These are phyloP conservation scores for Aethionema arabicum DNA, from an alignment of 345 rosid genomes.

Conservation along the genomic window DNA sequence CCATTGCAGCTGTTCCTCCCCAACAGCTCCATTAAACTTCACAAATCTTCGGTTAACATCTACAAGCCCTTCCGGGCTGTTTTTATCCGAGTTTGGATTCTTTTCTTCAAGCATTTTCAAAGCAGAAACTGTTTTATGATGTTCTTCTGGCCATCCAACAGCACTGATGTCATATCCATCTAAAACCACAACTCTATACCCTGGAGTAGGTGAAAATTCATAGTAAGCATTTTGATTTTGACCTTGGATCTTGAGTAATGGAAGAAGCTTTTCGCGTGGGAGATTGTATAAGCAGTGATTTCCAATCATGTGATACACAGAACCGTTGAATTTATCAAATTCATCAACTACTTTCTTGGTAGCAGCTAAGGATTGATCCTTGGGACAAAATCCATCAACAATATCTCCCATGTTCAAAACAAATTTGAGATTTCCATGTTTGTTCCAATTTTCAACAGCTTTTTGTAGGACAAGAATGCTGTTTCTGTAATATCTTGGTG, in stretches of 20 bases:
- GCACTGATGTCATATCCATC: conserved; percentile 92
- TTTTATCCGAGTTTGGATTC: conserved; percentile 79
- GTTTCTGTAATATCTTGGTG: conserved; percentile 77
- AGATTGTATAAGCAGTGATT: conserved; percentile 98
- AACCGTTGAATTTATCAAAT: conserved; percentile 65
- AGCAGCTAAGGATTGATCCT: conserved; percentile 55
- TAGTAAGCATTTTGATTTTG: conserved; percentile 62
- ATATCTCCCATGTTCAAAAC: conserved; percentile 85
- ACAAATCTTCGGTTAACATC: conserved; percentile 78
- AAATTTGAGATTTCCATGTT: conserved; percentile 55
- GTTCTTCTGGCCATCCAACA: conserved; percentile 75
- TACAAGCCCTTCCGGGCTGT: conserved; percentile 70
- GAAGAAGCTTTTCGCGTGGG: conserved; percentile 69
- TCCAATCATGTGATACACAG: conserved; percentile 83
- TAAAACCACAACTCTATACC: conserved; percentile 65
- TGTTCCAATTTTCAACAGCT: conserved; percentile 78
- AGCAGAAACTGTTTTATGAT: conserved; percentile 71
- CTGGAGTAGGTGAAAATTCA: conserved; percentile 76
- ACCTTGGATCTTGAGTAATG: conserved; percentile 62
- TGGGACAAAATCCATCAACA: conserved; percentile 78
- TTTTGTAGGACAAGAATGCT: conserved; percentile 68
- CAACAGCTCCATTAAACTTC: conserved; percentile 90
- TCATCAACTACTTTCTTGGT: conserved; percentile 55
- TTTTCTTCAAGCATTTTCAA: conserved; percentile 56
- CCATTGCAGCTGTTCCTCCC: conserved; percentile 78